These are phyloP conservation scores for Exophiala oligosperma DNA, from an alignment of 2,329 filamentous ascomycete genomes.

Conservation along the genomic window DNA sequence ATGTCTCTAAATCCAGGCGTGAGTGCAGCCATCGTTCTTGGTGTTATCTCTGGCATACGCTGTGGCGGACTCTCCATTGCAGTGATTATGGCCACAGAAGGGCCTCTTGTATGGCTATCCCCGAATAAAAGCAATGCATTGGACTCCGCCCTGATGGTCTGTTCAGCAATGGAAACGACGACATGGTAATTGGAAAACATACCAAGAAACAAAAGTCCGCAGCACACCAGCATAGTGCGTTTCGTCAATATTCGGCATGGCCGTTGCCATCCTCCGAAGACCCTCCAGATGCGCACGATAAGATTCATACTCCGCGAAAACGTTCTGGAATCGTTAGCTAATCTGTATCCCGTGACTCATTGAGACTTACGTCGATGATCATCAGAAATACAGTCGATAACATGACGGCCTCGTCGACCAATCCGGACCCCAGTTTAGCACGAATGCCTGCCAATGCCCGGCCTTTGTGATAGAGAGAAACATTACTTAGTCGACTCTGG, in stretches of 20 bases:
- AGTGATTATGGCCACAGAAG: background rate
- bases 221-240: slow-evolving; percentile 9
- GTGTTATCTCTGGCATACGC: slow-evolving; percentile 2
- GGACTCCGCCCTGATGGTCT: slow-evolving; percentile 16
- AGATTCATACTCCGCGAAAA: slow-evolving; percentile 19
- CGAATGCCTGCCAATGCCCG: slow-evolving; percentile 15
- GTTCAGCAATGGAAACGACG: background rate
- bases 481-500: slow-evolving; percentile 8
- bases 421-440: slow-evolving; percentile 11
- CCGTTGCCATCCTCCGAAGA: slow-evolving; percentile 17
- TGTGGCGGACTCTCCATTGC: slow-evolving; percentile 4
- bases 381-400: slow-evolving; percentile 22
- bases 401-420: slow-evolving; percentile 20
- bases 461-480: slow-evolving; percentile 18
- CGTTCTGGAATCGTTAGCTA: slow-evolving; percentile 11
- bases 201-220: slow-evolving; percentile 19
- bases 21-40: slow-evolving; percentile 6
- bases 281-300: slow-evolving; percentile 19
- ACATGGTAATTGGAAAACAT: background rate
- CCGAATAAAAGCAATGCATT: slow-evolving; percentile 21
- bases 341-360: too few relatives aligned
- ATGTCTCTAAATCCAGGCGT: slow-evolving; percentile 16
- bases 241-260: background rate
- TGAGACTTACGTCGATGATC: slow-evolving; percentile 21
- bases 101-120: background rate